A percentile compares a stretch with the other conserved stretches of the same genome.
Evolutionary conservation across 352 stramenopile genomes (phyloP).

Genomic region (Thalassiosira hispida): DNA sequence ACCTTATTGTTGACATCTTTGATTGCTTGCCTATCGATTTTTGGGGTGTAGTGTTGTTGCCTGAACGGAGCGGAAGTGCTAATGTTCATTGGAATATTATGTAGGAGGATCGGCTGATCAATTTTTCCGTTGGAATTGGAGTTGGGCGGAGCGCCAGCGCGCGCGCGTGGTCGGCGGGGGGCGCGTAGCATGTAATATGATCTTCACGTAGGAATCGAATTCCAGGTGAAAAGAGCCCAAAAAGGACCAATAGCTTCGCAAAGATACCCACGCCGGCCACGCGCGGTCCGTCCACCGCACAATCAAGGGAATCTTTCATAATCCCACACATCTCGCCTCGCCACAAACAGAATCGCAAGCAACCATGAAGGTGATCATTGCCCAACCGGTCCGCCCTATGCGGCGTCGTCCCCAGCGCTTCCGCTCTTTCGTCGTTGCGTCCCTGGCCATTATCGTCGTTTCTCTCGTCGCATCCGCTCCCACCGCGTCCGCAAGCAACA

Average conservation of each 20-base stretch:
- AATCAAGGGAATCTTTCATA: too few relatives aligned
- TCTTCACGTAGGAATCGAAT: too few relatives aligned
- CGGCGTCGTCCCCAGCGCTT: conserved; percentile 6
- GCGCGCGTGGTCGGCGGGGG: too few relatives aligned
- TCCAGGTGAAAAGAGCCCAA: too few relatives aligned
- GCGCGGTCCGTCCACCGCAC: too few relatives aligned
- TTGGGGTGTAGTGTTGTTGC: neutral
- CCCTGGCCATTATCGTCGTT: conserved; percentile 30
- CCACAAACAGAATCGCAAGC: neutral
- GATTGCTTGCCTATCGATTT: neutral
- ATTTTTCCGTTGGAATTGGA: neutral
- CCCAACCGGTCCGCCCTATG: neutral
- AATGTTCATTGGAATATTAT: neutral
- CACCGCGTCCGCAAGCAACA: conserved; percentile 14
- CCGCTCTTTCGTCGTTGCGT: conserved; percentile 21
- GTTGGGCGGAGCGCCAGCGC: too few relatives aligned
- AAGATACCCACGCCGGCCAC: too few relatives aligned
- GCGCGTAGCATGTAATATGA: too few relatives aligned
- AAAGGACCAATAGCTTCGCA: too few relatives aligned
- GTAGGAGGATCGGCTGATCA: too few relatives aligned
- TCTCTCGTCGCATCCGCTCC: conserved; percentile 26
- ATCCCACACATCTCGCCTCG: too few relatives aligned
- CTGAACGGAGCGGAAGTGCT: neutral
- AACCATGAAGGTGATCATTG: neutral
- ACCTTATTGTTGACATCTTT: conserved; percentile 33